A percentile compares a stretch with the other conserved stretches of the same genome.
Evolutionary conservation across 2,329 filamentous ascomycete species (phyloP).

Genomic region (Setomelanomma holmii): DNA sequence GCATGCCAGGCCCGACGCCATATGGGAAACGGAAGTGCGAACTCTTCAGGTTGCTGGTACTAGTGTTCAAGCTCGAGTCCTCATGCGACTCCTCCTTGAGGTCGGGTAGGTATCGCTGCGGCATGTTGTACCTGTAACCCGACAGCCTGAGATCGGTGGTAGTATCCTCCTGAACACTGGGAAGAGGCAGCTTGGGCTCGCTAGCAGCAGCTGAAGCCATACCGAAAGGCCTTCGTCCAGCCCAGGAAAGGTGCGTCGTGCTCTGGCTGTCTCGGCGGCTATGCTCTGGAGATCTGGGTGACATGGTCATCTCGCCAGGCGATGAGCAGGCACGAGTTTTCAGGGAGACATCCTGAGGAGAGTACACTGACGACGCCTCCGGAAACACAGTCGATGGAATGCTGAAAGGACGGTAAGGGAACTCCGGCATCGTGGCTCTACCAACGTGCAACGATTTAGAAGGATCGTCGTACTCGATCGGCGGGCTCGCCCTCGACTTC

Average conservation of each 20-base stretch:
- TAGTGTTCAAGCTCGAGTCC: slow-evolving; percentile 52
- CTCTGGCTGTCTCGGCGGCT: slow-evolving; percentile 41
- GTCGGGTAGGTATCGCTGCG: slow-evolving; percentile 49
- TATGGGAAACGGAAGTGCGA: slow-evolving; percentile 35
- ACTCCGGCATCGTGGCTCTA: slow-evolving; percentile 1
- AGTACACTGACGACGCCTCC: slow-evolving; percentile 35
- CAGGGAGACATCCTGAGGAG: slow-evolving; percentile 27
- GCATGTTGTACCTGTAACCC: slow-evolving; percentile 39
- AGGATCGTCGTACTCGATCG: slow-evolving; percentile 8
- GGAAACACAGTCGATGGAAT: slow-evolving; percentile 16
- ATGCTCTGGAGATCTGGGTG: slow-evolving; percentile 7
- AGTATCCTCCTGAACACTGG: slow-evolving; percentile 33
- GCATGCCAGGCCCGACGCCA: slow-evolving; percentile 21
- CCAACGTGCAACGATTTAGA: slow-evolving; percentile 5
- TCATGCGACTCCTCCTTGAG: slow-evolving; percentile 59
- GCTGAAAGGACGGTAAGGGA: slow-evolving; percentile 21
- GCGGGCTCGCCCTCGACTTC: slow-evolving; percentile 2
- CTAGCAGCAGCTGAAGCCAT: slow-evolving; percentile 9
- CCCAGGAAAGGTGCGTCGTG: slow-evolving; percentile 46
- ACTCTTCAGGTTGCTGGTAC: slow-evolving; percentile 42
- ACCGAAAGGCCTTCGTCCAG: slow-evolving; percentile 19
- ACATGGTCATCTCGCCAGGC: slow-evolving; percentile 13
- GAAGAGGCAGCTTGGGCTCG: slow-evolving; percentile 15
- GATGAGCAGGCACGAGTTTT: slow-evolving; percentile 19
- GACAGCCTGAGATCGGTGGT: slow-evolving; percentile 44